These are phyloP conservation scores for Wickerhamiella nectarea DNA, from an alignment of 805 yeast species.

Conservation along the genomic window DNA sequence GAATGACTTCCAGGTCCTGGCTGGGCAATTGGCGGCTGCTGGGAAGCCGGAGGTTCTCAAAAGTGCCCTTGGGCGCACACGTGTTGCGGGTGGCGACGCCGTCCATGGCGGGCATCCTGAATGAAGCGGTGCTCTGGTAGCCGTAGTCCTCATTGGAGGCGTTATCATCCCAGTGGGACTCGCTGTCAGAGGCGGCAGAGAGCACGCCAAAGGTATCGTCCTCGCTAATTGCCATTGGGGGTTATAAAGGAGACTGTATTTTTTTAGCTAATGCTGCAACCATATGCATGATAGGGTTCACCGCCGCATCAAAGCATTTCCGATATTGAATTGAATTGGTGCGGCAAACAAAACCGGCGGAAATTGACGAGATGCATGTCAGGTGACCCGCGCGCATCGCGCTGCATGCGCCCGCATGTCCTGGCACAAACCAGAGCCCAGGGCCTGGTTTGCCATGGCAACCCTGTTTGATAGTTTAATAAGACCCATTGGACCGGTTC, in stretches of 20 bases:
- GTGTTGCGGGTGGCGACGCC: background rate
- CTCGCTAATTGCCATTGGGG: background rate
- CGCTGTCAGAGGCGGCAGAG: conserved; percentile 1
- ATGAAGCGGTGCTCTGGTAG: background rate
- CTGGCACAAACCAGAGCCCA: too few relatives aligned
- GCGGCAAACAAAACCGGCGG: too few relatives aligned
- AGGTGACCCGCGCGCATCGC: too few relatives aligned
- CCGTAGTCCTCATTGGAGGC: background rate
- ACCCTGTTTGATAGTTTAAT: too few relatives aligned
- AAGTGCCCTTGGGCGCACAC: background rate
- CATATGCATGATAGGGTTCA: too few relatives aligned
- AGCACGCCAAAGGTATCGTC: conserved; percentile 6
- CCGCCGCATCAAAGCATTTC: too few relatives aligned
- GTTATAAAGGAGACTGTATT: too few relatives aligned
- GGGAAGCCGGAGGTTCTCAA: background rate
- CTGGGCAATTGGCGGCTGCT: background rate
- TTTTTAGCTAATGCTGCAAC: background rate
- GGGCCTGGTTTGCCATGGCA: too few relatives aligned
- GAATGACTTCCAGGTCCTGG: background rate
- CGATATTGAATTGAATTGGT: too few relatives aligned
- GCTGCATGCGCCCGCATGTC: too few relatives aligned
- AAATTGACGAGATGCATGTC: too few relatives aligned
- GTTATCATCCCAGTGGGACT: conserved; percentile 2
- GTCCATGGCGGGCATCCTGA: conserved; percentile 7
- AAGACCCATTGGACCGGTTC: too few relatives aligned